Evolutionary conservation across 1,284 basidiomycete genomes (phyloP).

Genomic region (Melampsora larici-populina): DNA sequence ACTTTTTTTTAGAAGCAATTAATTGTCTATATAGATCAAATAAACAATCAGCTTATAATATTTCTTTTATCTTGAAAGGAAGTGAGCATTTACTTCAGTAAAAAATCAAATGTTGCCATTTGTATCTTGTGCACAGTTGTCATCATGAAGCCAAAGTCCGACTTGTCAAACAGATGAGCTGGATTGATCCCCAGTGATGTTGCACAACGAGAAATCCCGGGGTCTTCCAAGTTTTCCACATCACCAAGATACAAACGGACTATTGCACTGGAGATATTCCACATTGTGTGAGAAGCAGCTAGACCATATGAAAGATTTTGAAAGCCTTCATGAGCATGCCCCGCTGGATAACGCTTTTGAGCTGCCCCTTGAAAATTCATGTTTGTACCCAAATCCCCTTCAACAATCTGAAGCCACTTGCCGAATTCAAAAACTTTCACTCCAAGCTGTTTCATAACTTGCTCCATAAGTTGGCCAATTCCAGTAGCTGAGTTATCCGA

Average conservation of each 20-base stretch:
- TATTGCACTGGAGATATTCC: not conserved
- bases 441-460: not conserved
- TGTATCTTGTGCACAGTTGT: not conserved
- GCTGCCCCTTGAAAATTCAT: too few relatives aligned
- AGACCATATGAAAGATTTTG: not conserved
- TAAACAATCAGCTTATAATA: not conserved
- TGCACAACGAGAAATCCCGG: not conserved
- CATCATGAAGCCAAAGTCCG: not conserved
- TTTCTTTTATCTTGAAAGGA: not conserved
- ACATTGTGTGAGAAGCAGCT: not conserved
- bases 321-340: not conserved
- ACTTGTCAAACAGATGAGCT: not conserved
- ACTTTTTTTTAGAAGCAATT: not conserved
- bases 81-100: not conserved
- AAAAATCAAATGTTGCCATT: not conserved
- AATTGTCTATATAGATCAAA: not conserved
- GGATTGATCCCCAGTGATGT: not conserved
- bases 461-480: not conserved
- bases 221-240: not conserved
- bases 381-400: too few relatives aligned
- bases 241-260: not conserved
- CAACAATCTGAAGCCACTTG: too few relatives aligned
- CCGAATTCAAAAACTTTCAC: too few relatives aligned
- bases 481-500: conserved; percentile 12
- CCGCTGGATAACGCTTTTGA: too few relatives aligned